Evolutionary conservation across 345 rosid genomes (phyloP), one percentile per base, ranked within the genome.

Genomic region (Linum lewisii): DNA sequence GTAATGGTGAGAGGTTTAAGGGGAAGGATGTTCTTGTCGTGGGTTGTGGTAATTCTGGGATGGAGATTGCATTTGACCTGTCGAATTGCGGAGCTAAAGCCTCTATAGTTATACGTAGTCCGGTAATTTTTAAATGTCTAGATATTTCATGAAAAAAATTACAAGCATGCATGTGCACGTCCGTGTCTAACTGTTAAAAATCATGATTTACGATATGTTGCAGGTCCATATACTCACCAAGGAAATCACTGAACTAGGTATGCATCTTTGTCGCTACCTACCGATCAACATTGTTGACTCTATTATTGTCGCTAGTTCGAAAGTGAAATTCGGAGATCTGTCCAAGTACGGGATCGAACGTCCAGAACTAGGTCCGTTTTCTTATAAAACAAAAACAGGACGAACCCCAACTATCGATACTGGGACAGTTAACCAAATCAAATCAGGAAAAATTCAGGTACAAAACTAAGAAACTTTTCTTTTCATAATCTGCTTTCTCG

Each of bases 331-430:
- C 13, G 58, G 68, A n/a, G 25, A 67, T 18, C 15, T 67, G 14
- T 45, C 70, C 2, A 54, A 54, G 3, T 80, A 71, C 62, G 87
- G 90, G 26, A 67, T 84, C 56, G 32, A 20, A 50, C 73, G 70
- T 65, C 81, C 84, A 2, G 64, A 62, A 1, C n/a, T 5, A 0
- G 87, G 85, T 29, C 75, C 82, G 1, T 77, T 84, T 73, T 22
- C 45, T 60, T 13, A 57, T 7, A 81, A 77, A 52, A n/a, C 19
- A 19, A 2, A 20, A 21, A 75, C 77, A 18, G 82, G 89, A 15
- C 42, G 77, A 53, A 53, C 82, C 10, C 81, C 86, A 0, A 81
- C 78, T 16, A 81, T 84, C 19, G 86, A 84, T 54, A 84, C 81
- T 0, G 89, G 89, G 1, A 67, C 81, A 54, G 25, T 79, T 14